Evolutionary conservation across 352 stramenopile genomes (phyloP).

Genomic region (Globisporangium orthogonon): DNA sequence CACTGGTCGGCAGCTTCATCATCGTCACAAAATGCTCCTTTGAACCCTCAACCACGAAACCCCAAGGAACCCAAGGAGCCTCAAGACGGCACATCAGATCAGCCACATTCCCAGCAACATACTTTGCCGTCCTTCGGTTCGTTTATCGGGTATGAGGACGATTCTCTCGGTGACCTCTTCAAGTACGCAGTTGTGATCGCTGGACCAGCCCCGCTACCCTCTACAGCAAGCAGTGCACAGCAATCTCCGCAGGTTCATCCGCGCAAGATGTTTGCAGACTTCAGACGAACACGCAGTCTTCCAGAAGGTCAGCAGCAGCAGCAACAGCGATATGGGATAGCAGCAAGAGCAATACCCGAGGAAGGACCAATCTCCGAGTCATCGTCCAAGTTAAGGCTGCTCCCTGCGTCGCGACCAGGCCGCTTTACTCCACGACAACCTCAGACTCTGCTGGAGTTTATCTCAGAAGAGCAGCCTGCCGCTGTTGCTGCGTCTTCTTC

Average conservation of each 20-base stretch:
- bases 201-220: conserved; percentile 22
- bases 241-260: conserved; percentile 21
- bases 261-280: conserved; percentile 26
- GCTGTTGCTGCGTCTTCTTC: conserved; percentile 1
- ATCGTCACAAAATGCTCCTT: too few species aligned
- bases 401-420: conserved; percentile 13
- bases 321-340: too few species aligned
- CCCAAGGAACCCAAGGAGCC: background rate
- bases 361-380: conserved; percentile 13
- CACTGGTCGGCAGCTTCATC: too few species aligned
- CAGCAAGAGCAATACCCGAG: conserved; percentile 10
- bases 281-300: conserved; percentile 30
- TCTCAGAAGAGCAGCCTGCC: conserved; percentile 19
- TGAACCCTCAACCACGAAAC: too few species aligned
- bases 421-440: conserved; percentile 22
- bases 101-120: background rate
- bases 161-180: conserved; percentile 49
- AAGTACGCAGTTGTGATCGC: conserved; percentile 67
- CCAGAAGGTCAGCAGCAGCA: conserved; percentile 25
- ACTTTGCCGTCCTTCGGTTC: conserved; percentile 13
- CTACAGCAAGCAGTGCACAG: conserved; percentile 15
- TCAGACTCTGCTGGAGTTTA: conserved; percentile 20
- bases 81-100: too few species aligned
- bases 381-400: conserved; percentile 22
- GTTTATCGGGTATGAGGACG: conserved; percentile 33